Evolutionary conservation across 2,329 filamentous ascomycete genomes (phyloP).

Genomic region (Grosmannia clavigera): DNA sequence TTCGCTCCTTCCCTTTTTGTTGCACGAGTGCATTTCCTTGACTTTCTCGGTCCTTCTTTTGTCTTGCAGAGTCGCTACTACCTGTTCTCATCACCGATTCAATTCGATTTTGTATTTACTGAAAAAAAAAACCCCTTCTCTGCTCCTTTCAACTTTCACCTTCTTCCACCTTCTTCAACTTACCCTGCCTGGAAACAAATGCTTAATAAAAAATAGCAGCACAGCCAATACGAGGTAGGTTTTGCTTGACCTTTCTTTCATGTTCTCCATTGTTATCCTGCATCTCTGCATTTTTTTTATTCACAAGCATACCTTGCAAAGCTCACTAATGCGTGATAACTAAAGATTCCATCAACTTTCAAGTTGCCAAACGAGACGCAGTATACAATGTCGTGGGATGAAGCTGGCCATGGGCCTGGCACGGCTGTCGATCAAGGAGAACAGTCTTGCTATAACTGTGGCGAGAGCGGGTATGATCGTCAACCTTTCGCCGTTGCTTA

Average conservation of each 20-base stretch:
- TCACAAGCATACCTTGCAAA: neutral
- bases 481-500: neutral
- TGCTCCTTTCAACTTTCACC: neutral
- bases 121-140: neutral
- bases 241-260: too few relatives aligned
- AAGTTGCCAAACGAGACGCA: neutral
- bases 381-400: neutral
- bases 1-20: neutral
- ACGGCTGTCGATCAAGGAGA: neutral
- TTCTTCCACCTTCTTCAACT: too few relatives aligned
- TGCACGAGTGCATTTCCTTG: neutral
- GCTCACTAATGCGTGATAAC: too few relatives aligned
- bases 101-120: neutral
- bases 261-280: too few relatives aligned
- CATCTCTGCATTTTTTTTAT: too few relatives aligned
- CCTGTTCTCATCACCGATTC: neutral
- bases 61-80: neutral
- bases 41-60: neutral
- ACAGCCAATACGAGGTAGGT: too few relatives aligned
- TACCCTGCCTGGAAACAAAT: too few relatives aligned
- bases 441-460: conserved; percentile 1
- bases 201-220: too few relatives aligned
- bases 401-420: neutral
- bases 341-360: neutral
- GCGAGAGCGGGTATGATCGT: neutral